Conservation (phyloP, 148 eudicot species). For the Simmondsia chinensis region DNA sequence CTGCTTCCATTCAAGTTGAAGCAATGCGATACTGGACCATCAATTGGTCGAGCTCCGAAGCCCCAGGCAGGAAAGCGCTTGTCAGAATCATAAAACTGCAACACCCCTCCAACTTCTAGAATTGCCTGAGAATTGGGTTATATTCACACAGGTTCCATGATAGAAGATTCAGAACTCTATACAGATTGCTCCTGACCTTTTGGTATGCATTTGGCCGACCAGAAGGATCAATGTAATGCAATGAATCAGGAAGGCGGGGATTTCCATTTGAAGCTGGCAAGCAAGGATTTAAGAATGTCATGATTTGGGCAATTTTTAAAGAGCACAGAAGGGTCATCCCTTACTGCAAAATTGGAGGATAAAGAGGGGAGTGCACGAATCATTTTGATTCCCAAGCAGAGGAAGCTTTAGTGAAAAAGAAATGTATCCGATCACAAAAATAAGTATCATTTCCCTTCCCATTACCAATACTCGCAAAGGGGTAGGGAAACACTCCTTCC, state of each 20-base stretch:
- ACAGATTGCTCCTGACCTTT: slow-evolving; percentile 45
- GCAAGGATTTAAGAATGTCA: too few species aligned
- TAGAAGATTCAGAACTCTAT: slow-evolving; percentile 1
- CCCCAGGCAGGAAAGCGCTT: slow-evolving; percentile 97
- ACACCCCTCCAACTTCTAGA: slow-evolving; percentile 76
- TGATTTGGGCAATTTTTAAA: too few species aligned
- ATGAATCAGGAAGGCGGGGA: slow-evolving; percentile 95
- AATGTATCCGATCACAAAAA: too few species aligned
- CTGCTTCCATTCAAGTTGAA: slow-evolving; percentile 97
- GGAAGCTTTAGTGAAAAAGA: too few species aligned
- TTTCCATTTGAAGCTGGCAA: slow-evolving; percentile 97
- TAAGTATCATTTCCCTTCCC: too few species aligned
- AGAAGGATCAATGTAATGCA: slow-evolving; percentile 94
- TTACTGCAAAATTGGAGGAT: too few species aligned
- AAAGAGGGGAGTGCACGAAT: too few species aligned
- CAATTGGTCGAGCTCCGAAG: slow-evolving; percentile 98
- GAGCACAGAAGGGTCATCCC: too few species aligned
- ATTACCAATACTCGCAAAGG: too few species aligned
- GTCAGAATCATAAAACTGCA: slow-evolving; percentile 95
- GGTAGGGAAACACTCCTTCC: too few species aligned
- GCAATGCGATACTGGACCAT: slow-evolving; percentile 98
- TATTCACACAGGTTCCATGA: slow-evolving; percentile 1
- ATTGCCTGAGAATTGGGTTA: slow-evolving; percentile 50
- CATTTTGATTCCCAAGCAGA: too few species aligned
- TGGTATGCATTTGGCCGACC: slow-evolving; percentile 99